Conservation (phyloP, 805 yeast species). For the Myxozyma neglecta region DNA sequence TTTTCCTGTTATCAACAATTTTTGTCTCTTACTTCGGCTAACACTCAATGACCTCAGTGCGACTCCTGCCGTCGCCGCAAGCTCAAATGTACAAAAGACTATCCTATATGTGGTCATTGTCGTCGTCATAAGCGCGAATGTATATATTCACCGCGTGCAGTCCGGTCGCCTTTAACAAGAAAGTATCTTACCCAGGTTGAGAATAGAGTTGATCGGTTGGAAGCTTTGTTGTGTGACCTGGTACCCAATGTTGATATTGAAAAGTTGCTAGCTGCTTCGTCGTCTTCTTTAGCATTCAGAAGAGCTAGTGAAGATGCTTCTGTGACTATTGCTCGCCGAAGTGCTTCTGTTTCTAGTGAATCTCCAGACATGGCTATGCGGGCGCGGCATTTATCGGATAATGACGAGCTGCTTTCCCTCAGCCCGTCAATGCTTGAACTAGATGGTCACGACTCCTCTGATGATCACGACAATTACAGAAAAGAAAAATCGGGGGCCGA, state of each 20-base stretch:
- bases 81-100: conserved; percentile 74
- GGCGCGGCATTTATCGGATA: conserved; percentile 10
- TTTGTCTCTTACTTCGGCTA: neutral
- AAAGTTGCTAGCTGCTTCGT: conserved; percentile 35
- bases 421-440: conserved; percentile 3
- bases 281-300: conserved; percentile 22
- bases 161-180: conserved; percentile 78
- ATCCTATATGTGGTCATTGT: conserved; percentile 77
- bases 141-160: conserved; percentile 72
- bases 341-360: conserved; percentile 10
- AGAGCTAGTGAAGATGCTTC: conserved; percentile 22
- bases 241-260: conserved; percentile 53
- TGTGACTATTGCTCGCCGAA: conserved; percentile 5
- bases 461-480: neutral
- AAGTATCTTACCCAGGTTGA: conserved; percentile 73
- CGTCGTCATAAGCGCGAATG: conserved; percentile 70
- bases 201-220: conserved; percentile 51
- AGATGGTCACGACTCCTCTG: conserved; percentile 2
- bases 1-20: neutral
- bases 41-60: conserved; percentile 45
- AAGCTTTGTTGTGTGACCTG: conserved; percentile 46
- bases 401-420: conserved; percentile 9
- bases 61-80: conserved; percentile 82
- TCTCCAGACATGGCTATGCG: conserved; percentile 12
- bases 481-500: neutral